phyloP scores from a whole-genome alignment of 345 rosid species.

The Carallia pectinifolia region DNA sequence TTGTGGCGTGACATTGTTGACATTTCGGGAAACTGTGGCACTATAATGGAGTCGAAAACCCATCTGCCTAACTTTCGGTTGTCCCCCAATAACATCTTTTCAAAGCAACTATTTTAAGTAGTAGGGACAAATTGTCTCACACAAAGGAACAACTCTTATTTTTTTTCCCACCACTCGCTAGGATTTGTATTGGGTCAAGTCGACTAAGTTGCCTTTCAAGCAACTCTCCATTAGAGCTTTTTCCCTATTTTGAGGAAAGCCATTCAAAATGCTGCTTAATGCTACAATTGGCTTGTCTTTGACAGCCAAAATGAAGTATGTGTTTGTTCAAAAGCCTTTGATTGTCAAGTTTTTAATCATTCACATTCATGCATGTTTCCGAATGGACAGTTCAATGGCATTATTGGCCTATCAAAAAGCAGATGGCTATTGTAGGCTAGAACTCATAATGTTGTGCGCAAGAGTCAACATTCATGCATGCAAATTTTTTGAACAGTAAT shows the following conservation, averaged over 20 bases:
- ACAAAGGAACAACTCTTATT: not conserved
- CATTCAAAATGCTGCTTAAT: conserved; percentile 18
- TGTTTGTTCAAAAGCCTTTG: not conserved
- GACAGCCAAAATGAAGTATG: not conserved
- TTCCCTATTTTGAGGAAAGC: conserved; percentile 29
- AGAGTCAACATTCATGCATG: too few relatives aligned
- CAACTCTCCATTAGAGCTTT: not conserved
- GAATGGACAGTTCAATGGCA: too few relatives aligned
- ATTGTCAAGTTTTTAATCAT: conserved; percentile 1
- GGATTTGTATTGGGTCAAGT: conserved; percentile 11
- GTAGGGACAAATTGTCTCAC: not conserved
- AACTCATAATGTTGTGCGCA: too few relatives aligned
- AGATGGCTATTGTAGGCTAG: too few relatives aligned
- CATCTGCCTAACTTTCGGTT: conserved; percentile 23
- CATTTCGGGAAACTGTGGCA: conserved; percentile 10
- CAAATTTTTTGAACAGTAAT: too few relatives aligned
- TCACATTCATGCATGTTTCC: conserved; percentile 17
- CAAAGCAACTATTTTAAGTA: not conserved
- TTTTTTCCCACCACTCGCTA: conserved; percentile 5
- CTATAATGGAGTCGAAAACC: conserved; percentile 9
- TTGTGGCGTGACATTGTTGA: conserved; percentile 20
- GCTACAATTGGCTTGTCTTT: not conserved
- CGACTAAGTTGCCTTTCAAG: not conserved
- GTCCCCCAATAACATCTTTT: conserved; percentile 37
- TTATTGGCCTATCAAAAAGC: too few relatives aligned